phyloP scores from a whole-genome alignment of 1,284 basidiomycete species.

The Megacollybia platyphylla region DNA sequence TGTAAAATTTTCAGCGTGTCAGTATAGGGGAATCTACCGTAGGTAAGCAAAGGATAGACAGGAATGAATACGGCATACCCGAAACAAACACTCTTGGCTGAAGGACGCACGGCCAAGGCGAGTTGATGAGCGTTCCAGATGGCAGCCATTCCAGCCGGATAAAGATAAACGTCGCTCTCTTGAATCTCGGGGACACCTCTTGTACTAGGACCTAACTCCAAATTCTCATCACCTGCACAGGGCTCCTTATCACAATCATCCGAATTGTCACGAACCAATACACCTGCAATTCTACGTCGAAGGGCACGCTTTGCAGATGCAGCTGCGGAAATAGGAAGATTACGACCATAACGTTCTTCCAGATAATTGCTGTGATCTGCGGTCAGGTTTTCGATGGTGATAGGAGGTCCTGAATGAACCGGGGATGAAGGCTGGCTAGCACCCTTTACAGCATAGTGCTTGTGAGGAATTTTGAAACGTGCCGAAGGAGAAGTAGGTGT shows the following conservation, averaged over 20 bases:
- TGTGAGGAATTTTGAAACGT: constrained; percentile 36
- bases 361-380: constrained; percentile 52
- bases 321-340: constrained; percentile 69
- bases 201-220: constrained; percentile 40
- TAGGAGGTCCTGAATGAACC: constrained; percentile 5
- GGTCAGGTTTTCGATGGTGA: constrained; percentile 22
- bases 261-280: constrained; percentile 50
- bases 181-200: constrained; percentile 51
- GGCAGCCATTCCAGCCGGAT: constrained; percentile 83
- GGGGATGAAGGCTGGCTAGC: constrained; percentile 10
- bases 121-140: constrained; percentile 88
- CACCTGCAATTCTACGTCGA: constrained; percentile 81
- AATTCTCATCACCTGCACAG: constrained; percentile 31
- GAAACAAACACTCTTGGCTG: constrained; percentile 84
- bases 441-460: constrained; percentile 48
- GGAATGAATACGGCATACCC: constrained; percentile 42
- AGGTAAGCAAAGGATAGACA: constrained; percentile 1
- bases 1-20: constrained; percentile 95
- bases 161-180: constrained; percentile 84
- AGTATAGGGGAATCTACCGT: constrained; percentile 82
- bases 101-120: constrained; percentile 34
- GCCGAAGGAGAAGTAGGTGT: constrained; percentile 15
- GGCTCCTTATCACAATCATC: constrained; percentile 24
- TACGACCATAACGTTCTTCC: constrained; percentile 94
- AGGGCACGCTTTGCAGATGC: constrained; percentile 77